Conservation (phyloP, 208 protist genomes). For the Acanthamoeba castellanii region DNA sequence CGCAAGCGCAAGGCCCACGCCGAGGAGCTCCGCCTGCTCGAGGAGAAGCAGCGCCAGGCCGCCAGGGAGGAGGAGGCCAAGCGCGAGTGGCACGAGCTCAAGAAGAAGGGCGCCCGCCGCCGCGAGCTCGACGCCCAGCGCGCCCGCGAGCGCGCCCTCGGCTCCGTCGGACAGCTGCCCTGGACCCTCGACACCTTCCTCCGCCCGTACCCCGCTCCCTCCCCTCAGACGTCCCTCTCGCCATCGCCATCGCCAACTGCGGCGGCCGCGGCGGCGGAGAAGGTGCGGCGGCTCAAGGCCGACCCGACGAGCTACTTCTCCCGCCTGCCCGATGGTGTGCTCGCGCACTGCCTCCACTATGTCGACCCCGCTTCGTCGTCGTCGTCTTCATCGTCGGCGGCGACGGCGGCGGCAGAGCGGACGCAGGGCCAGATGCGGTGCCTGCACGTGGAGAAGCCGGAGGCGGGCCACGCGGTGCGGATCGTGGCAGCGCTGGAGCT, state of each 20-base stretch:
- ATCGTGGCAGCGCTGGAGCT: conserved; percentile 22
- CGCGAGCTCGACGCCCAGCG: conserved; percentile 33
- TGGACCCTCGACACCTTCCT: not conserved
- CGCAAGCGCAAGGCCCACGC: conserved; percentile 39
- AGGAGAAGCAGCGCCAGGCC: conserved; percentile 5
- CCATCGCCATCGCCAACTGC: not conserved
- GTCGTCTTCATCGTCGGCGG: not conserved
- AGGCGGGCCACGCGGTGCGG: not conserved
- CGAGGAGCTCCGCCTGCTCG: not conserved
- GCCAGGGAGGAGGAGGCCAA: conserved; percentile 26
- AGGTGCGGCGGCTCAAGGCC: no score
- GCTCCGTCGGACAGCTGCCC: not conserved
- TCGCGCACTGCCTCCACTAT: no score
- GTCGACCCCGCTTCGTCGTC: not conserved
- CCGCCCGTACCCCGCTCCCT: not conserved
- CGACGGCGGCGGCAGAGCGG: not conserved
- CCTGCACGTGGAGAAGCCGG: not conserved
- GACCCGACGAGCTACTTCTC: not conserved
- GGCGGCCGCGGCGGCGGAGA: no score
- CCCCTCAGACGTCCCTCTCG: not conserved
- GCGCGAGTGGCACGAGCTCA: conserved; percentile 43
- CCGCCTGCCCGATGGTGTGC: not conserved
- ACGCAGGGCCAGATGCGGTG: not conserved
- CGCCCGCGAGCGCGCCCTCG: not conserved
- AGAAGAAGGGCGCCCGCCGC: not conserved